Base-by-base conservation (phyloP, 768 basidiomycete genomes). In the Sporobolomyces roseus region DNA sequence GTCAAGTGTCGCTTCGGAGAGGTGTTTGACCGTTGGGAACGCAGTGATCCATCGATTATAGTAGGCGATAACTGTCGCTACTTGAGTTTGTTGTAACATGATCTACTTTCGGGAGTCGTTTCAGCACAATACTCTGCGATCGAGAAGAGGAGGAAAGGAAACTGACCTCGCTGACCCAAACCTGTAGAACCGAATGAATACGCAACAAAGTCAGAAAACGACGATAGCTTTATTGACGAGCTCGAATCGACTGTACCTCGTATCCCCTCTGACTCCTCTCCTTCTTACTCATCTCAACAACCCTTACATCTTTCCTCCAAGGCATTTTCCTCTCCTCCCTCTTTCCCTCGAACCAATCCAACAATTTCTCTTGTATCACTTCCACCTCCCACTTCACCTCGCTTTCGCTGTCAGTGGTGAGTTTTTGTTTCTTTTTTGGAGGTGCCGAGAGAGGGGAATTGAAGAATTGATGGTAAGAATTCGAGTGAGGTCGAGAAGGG, bases 31-130 rank as follows among this genome's bases (percentile, higher is more conserved):
- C 32, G 64, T 64, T 43, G 63, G 71, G 56, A 66, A 70, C 33
- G 69, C 63, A 50, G 36, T 54, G 59, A 75, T 70, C 68, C 74
- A 98, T 29, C 84, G 83, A 60, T 85, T 86, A 78, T 90, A 98
- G 79, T 96, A 98, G 1, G 89, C 89, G 74, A 93, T 91, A n/a
- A 94, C 66, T 7, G 91, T 92, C 7, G 80, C 83, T 38, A 96
- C 93, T 78, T 94, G 92, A 0, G 93, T 97, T 79, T 98, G 93
- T 78, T 98, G 93, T 3, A 93, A 82, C 93, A 96, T 96, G 65
- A 96, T 87, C 80, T n/a, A n/a, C n/a, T n/a, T n/a, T n/a, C n/a
- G n/a, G n/a, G n/a, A n/a, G n/a, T n/a, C n/a, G n/a, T n/a, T n/a
- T n/a, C n/a, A n/a, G n/a, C n/a, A n/a, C n/a, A n/a, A n/a, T n/a